A percentile compares a stretch with the other conserved stretches of the same genome.
phyloP scores from a whole-genome alignment of 495 filamentous ascomycete genomes.

The Lineolata rhizophorae region DNA sequence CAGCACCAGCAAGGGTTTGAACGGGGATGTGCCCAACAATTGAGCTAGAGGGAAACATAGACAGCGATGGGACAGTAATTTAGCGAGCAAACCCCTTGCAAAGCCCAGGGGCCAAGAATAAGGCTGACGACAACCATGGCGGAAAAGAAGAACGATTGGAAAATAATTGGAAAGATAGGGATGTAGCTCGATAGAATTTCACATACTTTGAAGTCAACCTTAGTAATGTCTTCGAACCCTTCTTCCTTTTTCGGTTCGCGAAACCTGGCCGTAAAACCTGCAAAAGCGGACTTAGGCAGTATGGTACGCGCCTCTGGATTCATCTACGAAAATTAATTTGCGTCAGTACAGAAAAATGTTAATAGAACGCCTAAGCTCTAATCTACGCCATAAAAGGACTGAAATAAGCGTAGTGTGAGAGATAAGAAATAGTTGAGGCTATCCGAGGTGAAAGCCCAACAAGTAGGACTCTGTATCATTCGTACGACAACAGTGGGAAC shows the following conservation, averaged over 20 bases:
- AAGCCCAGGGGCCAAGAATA: too few species aligned
- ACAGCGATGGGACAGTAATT: background rate
- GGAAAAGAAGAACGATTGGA: constrained; percentile 2
- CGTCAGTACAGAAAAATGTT: too few species aligned
- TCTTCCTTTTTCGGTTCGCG: constrained; percentile 49
- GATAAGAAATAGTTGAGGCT: constrained; percentile 10
- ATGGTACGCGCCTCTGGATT: constrained; percentile 62
- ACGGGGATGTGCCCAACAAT: too few species aligned
- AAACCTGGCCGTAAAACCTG: constrained; percentile 44
- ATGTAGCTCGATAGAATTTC: too few species aligned
- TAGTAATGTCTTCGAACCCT: constrained; percentile 63
- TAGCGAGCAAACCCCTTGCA: background rate
- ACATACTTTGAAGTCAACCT: constrained; percentile 41
- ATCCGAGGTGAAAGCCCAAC: too few species aligned
- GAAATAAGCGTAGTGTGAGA: constrained; percentile 1
- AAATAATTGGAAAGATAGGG: too few species aligned
- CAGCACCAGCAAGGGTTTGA: too few species aligned
- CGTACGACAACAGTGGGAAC: too few species aligned
- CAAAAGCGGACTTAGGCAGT: constrained; percentile 64
- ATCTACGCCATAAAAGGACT: background rate
- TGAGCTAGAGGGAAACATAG: background rate
- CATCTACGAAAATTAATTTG: constrained; percentile 22
- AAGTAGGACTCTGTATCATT: too few species aligned
- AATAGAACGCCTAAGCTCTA: too few species aligned
- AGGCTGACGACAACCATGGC: constrained; percentile 1